Base-by-base conservation (phyloP, 78 protist species). In the Ministeria vibrans region DNA sequence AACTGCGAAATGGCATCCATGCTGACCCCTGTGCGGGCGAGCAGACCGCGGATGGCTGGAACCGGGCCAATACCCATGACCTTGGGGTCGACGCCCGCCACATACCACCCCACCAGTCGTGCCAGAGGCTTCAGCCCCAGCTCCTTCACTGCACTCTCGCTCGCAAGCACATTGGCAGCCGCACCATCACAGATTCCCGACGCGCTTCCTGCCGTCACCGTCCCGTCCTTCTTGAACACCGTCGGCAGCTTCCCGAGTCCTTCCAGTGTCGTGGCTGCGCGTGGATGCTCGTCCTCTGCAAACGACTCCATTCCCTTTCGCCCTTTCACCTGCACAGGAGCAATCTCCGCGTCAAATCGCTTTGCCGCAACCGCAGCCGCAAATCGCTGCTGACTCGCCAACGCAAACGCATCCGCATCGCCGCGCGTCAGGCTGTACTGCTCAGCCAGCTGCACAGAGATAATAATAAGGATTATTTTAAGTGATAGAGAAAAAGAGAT, bases 181-280 rank as follows among this genome's bases (percentile, higher is more conserved):
- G 92, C 95, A 38, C 95, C 95, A 61, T 92, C 95, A 53, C 79
- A 38, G 64, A 92, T 85, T 28, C 91, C 86, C 2, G 88, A 81
- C 53, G 92, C 90, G 27, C 38, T 55, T 15, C 86, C 95, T 1
- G 95, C 91, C 0, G 90, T 92, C 49, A 87, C 86, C 11, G 61
- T n/a, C 2, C 95, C 95, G 55, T 83, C 81, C 82, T 71, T 61
- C 81, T 87, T 83, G 80, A 91, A 88, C 27, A 78, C 83, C 32
- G 95, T 11, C 32, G 78, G 73, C 53, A 91, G 76, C 73, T 42
- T 75, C 27, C 46, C 41, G 9, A 86, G 80, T 2, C 38, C 42
- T 66, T 78, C 88, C 25, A 62, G 23, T 20, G 80, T 68, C n/a
- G 84, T 41, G 38, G 43, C 32, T 11, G 81, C 63, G 28, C 82